These are phyloP conservation scores for Paraphaeosphaeria sporulosa DNA, from an alignment of 2,329 filamentous ascomycete species.

Conservation along the genomic window DNA sequence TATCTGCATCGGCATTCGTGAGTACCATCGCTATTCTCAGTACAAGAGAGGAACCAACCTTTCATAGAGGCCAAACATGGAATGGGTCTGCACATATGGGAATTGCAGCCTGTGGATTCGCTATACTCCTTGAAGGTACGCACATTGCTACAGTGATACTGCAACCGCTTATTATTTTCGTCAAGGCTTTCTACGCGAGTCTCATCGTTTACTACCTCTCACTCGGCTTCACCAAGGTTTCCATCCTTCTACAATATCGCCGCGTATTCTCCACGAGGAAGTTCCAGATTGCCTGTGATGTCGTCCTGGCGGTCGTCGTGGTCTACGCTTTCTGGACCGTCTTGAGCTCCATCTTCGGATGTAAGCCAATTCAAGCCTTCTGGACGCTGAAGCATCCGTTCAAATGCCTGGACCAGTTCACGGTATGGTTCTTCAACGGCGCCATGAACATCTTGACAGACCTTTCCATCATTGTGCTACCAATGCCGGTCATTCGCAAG, in stretches of 20 bases:
- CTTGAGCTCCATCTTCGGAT: conserved; percentile 43
- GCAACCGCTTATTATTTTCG: conserved; percentile 9
- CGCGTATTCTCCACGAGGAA: conserved; percentile 40
- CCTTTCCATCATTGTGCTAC: conserved; percentile 43
- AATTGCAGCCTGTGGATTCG: conserved; percentile 24
- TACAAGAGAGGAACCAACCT: conserved; percentile 18
- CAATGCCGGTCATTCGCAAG: conserved; percentile 43
- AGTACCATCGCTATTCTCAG: conserved; percentile 10
- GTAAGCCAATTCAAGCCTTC: conserved; percentile 41
- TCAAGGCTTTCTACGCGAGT: conserved; percentile 42
- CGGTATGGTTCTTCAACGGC: conserved; percentile 41
- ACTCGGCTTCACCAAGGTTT: conserved; percentile 42
- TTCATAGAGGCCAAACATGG: conserved; percentile 37
- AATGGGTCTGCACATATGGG: conserved; percentile 36
- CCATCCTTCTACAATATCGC: conserved; percentile 43
- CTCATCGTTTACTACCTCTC: conserved; percentile 45
- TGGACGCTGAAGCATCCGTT: conserved; percentile 40
- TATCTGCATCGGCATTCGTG: conserved; percentile 39
- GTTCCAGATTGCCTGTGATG: conserved; percentile 36
- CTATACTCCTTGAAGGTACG: conserved; percentile 35
- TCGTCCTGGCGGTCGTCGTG: conserved; percentile 34
- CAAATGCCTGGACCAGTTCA: conserved; percentile 40
- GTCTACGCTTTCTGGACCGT: conserved; percentile 42
- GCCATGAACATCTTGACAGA: conserved; percentile 44
- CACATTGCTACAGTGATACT: not conserved